phyloP scores from a whole-genome alignment of 495 filamentous ascomycete species.

The Neurospora sp. region DNA sequence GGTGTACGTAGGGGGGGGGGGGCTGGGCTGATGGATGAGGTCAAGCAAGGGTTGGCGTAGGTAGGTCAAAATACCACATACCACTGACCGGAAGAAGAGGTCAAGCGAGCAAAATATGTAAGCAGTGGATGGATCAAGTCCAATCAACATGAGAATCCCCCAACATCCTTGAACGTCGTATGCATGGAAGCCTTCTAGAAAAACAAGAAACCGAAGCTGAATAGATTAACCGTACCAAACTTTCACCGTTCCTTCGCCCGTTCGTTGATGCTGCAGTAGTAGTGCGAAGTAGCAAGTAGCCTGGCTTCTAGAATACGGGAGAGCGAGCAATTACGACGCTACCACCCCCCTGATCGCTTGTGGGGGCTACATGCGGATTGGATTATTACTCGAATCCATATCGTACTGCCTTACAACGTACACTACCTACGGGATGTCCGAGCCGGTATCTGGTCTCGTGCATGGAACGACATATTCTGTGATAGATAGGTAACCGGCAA shows the following conservation, averaged over 20 bases:
- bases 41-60: neutral
- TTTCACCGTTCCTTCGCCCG: neutral
- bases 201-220: neutral
- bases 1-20: neutral
- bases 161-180: neutral
- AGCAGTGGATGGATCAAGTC: neutral
- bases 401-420: neutral
- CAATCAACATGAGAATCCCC: neutral
- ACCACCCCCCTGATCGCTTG: neutral
- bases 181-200: neutral
- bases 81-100: neutral
- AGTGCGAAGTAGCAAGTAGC: neutral
- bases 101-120: neutral
- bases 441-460: neutral
- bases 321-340: neutral
- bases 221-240: neutral
- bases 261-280: neutral
- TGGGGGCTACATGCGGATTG: neutral
- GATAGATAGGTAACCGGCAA: neutral
- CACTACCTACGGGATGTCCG: neutral
- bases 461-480: neutral
- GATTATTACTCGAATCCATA: neutral
- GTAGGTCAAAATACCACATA: neutral
- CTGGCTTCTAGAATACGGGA: neutral
- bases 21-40: neutral